Evolutionary conservation across 805 yeast genomes (phyloP), one percentile per base, ranked within the genome.

Genomic region (Lipomyces orientalis): DNA sequence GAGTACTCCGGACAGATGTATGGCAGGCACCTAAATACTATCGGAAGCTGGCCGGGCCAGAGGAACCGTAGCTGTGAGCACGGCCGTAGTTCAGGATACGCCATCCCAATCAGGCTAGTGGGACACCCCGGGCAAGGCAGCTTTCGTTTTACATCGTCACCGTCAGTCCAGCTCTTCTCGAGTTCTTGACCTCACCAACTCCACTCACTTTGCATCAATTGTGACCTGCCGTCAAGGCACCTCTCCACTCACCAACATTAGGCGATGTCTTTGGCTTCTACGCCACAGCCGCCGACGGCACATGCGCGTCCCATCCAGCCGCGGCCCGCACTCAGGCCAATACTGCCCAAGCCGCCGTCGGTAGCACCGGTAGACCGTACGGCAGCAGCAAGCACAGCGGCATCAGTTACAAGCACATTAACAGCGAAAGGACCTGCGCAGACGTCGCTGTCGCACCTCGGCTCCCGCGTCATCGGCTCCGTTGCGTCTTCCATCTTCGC

Each of bases 401-500:
- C 60, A 4, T 12, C 55, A 6, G 19, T 33, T 14, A 16, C 54
- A 6, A 3, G n/a, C 7, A n/a, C 55, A 7, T 9, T 54, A 19
- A 8, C 61, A 14, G 31, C 65, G 35, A 19, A 60, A n/a, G 46
- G 56, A 22, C 22, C 49, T 5, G 35, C 65, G 51, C n/a, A 34
- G 29, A 29, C 61, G 25, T 37, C 65, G 4, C 59, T 62, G 19
- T 56, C 65, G 19, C 54, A 51, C 10, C 49, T 69, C 34, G 60
- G 64, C 52, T 60, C 70, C 6, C 66, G 71, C 46, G 68, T 69
- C 43, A 60, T 69, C 22, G 70, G 71, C 65, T 66, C 70, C 29
- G 72, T 69, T 63, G 72, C 72, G 16, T 69, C 72, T 31, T 69
- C 72, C 37, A 64, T 69, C 49, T 64, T 69, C 43, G 59, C 72